Evolutionary conservation across 192 early-diverging fungal species (phyloP).

Genomic region (Mortierella hygrophila): DNA sequence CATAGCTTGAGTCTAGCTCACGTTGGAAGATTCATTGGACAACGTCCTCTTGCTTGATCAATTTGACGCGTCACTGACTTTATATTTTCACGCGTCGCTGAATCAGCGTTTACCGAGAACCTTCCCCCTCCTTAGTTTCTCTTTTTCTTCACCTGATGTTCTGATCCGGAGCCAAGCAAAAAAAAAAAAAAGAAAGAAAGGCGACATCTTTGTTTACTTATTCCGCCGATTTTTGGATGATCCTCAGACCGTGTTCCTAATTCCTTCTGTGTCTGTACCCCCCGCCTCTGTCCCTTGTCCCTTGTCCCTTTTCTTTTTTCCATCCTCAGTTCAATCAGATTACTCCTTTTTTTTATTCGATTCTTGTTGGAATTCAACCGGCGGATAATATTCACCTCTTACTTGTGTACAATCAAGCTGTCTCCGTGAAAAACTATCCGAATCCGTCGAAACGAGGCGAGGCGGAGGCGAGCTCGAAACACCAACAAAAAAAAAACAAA

Average conservation of each 20-base stretch:
- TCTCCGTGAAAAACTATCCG: not conserved
- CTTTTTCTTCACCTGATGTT: not conserved
- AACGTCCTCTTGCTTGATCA: not conserved
- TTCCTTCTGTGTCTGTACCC: not conserved
- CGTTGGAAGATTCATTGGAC: not conserved
- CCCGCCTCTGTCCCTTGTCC: not conserved
- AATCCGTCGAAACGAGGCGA: not conserved
- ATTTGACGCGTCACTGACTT: not conserved
- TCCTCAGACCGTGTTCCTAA: not conserved
- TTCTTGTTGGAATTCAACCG: not conserved
- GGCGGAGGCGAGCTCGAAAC: not conserved
- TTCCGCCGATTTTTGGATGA: not conserved
- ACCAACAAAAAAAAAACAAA: no score
- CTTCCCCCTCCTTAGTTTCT: not conserved
- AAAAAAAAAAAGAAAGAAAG: not conserved
- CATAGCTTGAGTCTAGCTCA: not conserved
- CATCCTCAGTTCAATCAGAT: not conserved
- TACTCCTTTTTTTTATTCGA: not conserved
- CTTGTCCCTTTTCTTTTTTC: not conserved
- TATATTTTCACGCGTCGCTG: not conserved
- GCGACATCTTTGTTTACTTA: not conserved
- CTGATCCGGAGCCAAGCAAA: not conserved
- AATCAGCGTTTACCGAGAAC: not conserved
- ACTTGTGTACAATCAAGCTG: not conserved
- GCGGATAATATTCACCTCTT: not conserved